A percentile compares a stretch with the other conserved stretches of the same genome.
phyloP scores from a whole-genome alignment of 805 yeast genomes.

The Hemisphaericaspora nanyangensis region DNA sequence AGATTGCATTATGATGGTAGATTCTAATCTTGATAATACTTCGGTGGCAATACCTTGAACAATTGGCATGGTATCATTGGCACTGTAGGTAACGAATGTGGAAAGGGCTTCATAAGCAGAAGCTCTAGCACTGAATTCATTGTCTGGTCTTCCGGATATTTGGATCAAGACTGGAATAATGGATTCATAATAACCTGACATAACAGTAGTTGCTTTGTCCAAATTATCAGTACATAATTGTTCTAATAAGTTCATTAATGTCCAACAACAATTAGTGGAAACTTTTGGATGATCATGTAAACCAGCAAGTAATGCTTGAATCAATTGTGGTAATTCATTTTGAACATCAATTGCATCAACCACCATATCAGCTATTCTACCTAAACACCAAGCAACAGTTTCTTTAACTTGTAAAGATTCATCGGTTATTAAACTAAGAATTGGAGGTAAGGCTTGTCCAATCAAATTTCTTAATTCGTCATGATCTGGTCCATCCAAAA shows the following conservation, averaged over 20 bases:
- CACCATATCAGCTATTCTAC: slow-evolving; percentile 87
- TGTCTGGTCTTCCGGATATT: slow-evolving; percentile 69
- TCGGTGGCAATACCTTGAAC: slow-evolving; percentile 74
- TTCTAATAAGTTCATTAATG: slow-evolving; percentile 86
- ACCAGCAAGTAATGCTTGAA: slow-evolving; percentile 75
- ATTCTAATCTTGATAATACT: slow-evolving; percentile 66
- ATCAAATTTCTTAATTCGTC: slow-evolving; percentile 64
- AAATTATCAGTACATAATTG: slow-evolving; percentile 62
- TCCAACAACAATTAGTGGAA: slow-evolving; percentile 97
- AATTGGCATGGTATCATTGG: slow-evolving; percentile 62
- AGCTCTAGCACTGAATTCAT: slow-evolving; percentile 84
- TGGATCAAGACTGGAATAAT: slow-evolving; percentile 68
- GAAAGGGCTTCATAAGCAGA: slow-evolving; percentile 96
- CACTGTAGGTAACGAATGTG: slow-evolving; percentile 70
- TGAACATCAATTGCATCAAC: slow-evolving; percentile 70
- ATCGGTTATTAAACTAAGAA: slow-evolving; percentile 71
- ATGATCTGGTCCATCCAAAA: slow-evolving; percentile 88
- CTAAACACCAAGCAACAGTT: slow-evolving; percentile 98
- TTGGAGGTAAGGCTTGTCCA: slow-evolving; percentile 79
- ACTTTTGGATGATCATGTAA: slow-evolving; percentile 89
- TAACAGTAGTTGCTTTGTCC: slow-evolving; percentile 48
- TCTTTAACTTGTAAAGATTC: slow-evolving; percentile 82
- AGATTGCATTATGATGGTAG: slow-evolving; percentile 53
- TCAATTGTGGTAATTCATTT: slow-evolving; percentile 62
- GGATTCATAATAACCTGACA: slow-evolving; percentile 70